Evolutionary conservation across 495 filamentous ascomycete genomes (phyloP), one percentile per base, ranked within the genome.

Genomic region (Penicillium crystallinum): DNA sequence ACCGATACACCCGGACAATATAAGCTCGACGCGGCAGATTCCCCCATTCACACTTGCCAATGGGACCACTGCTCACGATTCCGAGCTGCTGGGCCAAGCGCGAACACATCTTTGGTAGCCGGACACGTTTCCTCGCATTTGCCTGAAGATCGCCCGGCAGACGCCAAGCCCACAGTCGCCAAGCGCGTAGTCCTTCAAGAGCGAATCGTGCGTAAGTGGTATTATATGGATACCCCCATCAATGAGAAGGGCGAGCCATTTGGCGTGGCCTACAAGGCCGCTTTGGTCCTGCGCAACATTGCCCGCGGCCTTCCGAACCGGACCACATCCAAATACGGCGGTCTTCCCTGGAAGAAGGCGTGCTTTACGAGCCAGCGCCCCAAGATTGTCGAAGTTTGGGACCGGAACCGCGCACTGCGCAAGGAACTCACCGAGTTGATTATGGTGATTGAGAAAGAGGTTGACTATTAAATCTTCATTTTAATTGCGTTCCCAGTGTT

Each of bases 251-350:
- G 81, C 36, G 86, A 95, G 52, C 86, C 92, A 0, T 80, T 83
- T 18, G 93, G 93, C 4, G 82, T 97, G 37, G 89, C 93, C 7
- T 80, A 96, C 33, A 89, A 88, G 34, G 87, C 88, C 22, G 85
- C 87, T 9, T 71, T 97, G 19, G 88, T 99, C 2, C 72, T 99
- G 55, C 82, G 93, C 29, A 99, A 97, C 62, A 80, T 99, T 21
- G 89, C 90, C 3, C 78, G 86, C 18, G 86, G 91, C 44, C 74
- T 90, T 0, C 78, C 84, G 0, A 70, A 58, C 37, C 64, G 71
- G 3, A 60, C 62, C 11, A 65, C 67, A 0, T 59, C 68, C 0
- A 60, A 62, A 34, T 64, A 66, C 25, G 57, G 71, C 15, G 58
- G 61, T 2, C 61, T 73, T 29, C 62, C 70, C 3, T 75, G 67